These are phyloP conservation scores for Nothopassalora personata DNA, from an alignment of 2,329 filamentous ascomycete species.

Conservation along the genomic window DNA sequence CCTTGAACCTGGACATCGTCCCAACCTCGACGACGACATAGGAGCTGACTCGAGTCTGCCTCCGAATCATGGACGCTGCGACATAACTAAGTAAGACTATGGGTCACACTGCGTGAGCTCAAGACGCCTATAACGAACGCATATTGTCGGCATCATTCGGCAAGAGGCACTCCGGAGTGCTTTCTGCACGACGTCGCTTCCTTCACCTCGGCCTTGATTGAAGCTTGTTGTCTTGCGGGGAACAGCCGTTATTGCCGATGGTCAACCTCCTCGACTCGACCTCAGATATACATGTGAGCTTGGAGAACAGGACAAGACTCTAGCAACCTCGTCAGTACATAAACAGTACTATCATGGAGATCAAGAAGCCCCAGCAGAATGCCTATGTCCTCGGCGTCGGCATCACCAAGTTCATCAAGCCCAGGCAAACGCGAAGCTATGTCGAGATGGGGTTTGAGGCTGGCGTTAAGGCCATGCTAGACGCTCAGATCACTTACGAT, in stretches of 20 bases:
- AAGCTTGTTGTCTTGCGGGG: neutral
- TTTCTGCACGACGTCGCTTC: neutral
- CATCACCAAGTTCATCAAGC: constrained; percentile 99
- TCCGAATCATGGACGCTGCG: no score
- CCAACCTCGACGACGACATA: no score
- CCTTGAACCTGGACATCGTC: no score
- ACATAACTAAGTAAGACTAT: no score
- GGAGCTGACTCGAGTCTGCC: no score
- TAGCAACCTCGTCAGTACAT: neutral
- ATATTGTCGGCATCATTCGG: neutral
- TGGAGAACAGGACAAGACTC: neutral
- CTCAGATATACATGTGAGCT: neutral
- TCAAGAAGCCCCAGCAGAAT: constrained; percentile 33
- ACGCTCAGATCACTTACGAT: constrained; percentile 89
- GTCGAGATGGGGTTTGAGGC: constrained; percentile 91
- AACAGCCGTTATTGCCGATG: neutral
- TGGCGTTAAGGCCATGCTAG: constrained; percentile 76
- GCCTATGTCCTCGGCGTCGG: constrained; percentile 92
- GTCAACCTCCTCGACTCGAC: neutral
- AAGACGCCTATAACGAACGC: no score
- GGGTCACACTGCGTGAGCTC: no score
- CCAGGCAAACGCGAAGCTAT: constrained; percentile 88
- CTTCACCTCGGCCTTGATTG: neutral
- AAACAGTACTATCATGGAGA: constrained; percentile 15
- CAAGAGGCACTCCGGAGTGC: neutral